Conservation (phyloP, 2,329 filamentous ascomycete genomes). For the Penicillium sp. region DNA sequence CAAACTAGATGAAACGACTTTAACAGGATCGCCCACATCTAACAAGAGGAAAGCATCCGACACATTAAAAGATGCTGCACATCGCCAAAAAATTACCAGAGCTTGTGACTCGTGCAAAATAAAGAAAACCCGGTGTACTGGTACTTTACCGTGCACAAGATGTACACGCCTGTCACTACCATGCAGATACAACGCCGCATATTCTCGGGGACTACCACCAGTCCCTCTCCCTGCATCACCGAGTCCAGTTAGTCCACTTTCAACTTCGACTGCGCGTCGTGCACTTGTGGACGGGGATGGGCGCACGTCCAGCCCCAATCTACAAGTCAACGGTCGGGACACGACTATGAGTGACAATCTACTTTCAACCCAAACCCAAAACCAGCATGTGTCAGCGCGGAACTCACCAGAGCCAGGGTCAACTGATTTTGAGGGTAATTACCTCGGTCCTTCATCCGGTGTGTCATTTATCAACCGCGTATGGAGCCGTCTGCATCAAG, state of each 20-base stretch:
- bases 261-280: neutral
- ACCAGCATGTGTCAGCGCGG: slow-evolving; percentile 22
- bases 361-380: neutral
- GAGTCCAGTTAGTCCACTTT: neutral
- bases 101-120: slow-evolving; percentile 41
- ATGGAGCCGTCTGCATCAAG: slow-evolving; percentile 62
- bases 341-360: neutral
- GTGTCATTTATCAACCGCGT: slow-evolving; percentile 62
- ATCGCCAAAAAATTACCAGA: slow-evolving; percentile 38
- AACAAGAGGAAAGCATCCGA: slow-evolving; percentile 33
- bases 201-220: slow-evolving; percentile 38
- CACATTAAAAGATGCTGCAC: slow-evolving; percentile 15
- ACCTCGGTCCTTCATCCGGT: slow-evolving; percentile 54
- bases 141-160: slow-evolving; percentile 36
- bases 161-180: slow-evolving; percentile 32
- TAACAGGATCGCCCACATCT: neutral
- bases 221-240: slow-evolving; percentile 24
- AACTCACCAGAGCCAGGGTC: slow-evolving; percentile 48
- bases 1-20: neutral
- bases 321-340: neutral
- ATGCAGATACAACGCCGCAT: slow-evolving; percentile 38
- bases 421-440: slow-evolving; percentile 54
- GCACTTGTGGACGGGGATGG: neutral
- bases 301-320: neutral
- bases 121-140: slow-evolving; percentile 40